Conservation (phyloP, 2,329 filamentous ascomycete genomes). For the Penicillium sp. region DNA sequence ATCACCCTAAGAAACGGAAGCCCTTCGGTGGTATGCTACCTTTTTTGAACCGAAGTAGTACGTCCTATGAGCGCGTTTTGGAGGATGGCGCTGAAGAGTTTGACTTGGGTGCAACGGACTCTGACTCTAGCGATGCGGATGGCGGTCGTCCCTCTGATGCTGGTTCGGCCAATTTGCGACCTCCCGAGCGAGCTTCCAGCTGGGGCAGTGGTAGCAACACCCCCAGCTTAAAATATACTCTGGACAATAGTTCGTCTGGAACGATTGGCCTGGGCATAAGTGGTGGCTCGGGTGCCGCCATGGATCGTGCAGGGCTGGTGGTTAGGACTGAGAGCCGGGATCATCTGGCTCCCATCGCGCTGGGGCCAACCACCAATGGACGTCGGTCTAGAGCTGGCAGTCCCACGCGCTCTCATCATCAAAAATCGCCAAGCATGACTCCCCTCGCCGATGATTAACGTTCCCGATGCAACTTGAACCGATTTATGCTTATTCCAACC, state of each 20-base stretch:
- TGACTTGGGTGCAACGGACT: constrained; percentile 72
- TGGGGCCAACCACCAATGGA: constrained; percentile 53
- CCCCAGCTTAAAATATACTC: constrained; percentile 41
- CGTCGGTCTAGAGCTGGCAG: constrained; percentile 50
- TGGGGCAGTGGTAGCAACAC: constrained; percentile 36
- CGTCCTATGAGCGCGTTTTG: constrained; percentile 79
- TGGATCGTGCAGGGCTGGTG: constrained; percentile 72
- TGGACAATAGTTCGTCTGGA: constrained; percentile 46
- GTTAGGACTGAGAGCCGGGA: constrained; percentile 87
- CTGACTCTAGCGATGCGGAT: constrained; percentile 56
- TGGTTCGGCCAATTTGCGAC: constrained; percentile 59
- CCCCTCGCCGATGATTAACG: constrained; percentile 41
- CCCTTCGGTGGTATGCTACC: constrained; percentile 63
- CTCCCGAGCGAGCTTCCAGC: constrained; percentile 48
- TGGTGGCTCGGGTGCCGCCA: constrained; percentile 43
- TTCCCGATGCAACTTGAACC: constrained; percentile 17
- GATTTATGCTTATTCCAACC: constrained; percentile 19
- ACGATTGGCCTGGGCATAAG: constrained; percentile 44
- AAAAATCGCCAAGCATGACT: constrained; percentile 41
- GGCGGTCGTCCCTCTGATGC: constrained; percentile 67
- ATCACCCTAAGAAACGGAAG: constrained; percentile 54
- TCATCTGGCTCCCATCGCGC: constrained; percentile 63
- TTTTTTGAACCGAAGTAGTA: constrained; percentile 39
- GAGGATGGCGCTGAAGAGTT: constrained; percentile 79
- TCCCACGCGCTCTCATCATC: constrained; percentile 50